These are phyloP conservation scores for Eucalyptus virginea DNA, from an alignment of 345 rosid genomes.

Conservation along the genomic window DNA sequence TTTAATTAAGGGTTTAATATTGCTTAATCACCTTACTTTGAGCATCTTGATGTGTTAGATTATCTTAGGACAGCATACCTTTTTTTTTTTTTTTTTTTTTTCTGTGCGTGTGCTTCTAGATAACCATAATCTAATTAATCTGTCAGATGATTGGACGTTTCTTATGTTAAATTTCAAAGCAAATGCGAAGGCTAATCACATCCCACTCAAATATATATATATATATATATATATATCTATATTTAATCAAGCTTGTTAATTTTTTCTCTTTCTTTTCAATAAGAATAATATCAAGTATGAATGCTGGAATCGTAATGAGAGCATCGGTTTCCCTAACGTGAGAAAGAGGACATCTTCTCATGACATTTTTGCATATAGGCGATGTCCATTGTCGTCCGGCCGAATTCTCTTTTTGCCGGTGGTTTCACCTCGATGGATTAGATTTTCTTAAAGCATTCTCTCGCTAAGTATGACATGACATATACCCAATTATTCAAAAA, in stretches of 20 bases:
- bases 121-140: not conserved
- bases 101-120: not conserved
- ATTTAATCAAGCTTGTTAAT: not conserved
- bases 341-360: not conserved
- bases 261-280: not conserved
- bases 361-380: not conserved
- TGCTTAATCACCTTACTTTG: not conserved
- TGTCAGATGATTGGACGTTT: not conserved
- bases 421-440: not conserved
- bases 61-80: not conserved
- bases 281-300: not conserved
- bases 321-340: not conserved
- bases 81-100: not conserved
- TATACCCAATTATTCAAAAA: not conserved
- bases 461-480: not conserved
- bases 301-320: not conserved
- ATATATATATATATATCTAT: not conserved
- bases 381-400: not conserved
- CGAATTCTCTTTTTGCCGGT: not conserved
- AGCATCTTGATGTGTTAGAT: not conserved
- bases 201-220: not conserved
- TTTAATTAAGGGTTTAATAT: not conserved
- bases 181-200: not conserved
- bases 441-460: not conserved
- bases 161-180: not conserved